Conservation (phyloP, 1,284 basidiomycete genomes). For the Cryptococcus sp. region DNA sequence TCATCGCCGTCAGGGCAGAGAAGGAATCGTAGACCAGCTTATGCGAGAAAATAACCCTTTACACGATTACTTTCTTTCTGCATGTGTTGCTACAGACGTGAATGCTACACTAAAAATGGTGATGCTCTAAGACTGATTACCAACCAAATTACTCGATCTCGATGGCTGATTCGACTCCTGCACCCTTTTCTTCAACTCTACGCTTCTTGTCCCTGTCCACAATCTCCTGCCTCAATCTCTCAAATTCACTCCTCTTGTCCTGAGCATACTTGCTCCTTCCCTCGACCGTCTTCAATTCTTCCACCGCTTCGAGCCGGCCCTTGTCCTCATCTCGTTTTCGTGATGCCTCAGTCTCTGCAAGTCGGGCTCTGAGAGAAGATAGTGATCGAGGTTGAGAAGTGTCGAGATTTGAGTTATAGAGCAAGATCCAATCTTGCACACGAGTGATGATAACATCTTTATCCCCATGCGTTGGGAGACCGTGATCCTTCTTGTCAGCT, state of each 20-base stretch:
- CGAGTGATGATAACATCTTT: conserved; percentile 29
- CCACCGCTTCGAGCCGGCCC: conserved; percentile 33
- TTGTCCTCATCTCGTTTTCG: conserved; percentile 36
- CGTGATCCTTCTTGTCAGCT: conserved; percentile 25
- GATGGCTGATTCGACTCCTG: conserved; percentile 28
- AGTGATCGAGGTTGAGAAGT: conserved; percentile 40
- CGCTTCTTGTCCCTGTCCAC: conserved; percentile 29
- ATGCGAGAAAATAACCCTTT: no score
- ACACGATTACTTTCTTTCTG: no score
- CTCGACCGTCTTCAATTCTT: conserved; percentile 29
- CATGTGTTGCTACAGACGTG: neutral
- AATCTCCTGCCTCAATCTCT: conserved; percentile 35
- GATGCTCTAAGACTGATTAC: no score
- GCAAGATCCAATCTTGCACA: conserved; percentile 44
- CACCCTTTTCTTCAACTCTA: conserved; percentile 9
- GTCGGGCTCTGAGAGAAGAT: conserved; percentile 32
- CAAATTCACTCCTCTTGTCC: conserved; percentile 38
- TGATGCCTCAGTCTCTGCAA: conserved; percentile 29
- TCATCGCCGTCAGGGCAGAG: conserved; percentile 56
- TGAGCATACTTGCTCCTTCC: conserved; percentile 34
- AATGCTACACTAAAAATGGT: no score
- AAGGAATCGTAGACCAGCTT: conserved; percentile 2
- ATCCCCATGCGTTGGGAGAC: conserved; percentile 39
- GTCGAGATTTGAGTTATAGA: conserved; percentile 47
- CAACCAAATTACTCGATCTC: conserved; percentile 35